These are phyloP conservation scores for Raphanus raphanistrum DNA, from an alignment of 345 rosid species.

Conservation along the genomic window DNA sequence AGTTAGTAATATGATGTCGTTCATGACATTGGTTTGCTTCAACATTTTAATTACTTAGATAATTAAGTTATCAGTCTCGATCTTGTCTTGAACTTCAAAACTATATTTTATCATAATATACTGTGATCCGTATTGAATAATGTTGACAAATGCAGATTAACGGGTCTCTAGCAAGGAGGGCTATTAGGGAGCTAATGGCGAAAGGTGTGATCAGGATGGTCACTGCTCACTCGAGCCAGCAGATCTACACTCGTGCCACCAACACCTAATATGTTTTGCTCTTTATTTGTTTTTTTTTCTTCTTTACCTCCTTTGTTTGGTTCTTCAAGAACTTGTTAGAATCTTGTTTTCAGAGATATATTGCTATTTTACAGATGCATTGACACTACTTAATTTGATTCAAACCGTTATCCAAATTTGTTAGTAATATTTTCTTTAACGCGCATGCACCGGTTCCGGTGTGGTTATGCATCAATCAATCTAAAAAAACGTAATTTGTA, in stretches of 20 bases:
- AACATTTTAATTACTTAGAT: neutral
- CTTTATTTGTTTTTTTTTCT: neutral
- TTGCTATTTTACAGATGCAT: neutral
- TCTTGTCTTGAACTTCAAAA: neutral
- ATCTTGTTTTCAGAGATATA: neutral
- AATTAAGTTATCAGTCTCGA: neutral
- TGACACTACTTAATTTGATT: neutral
- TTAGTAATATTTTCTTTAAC: neutral
- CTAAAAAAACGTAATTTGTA: too few species aligned
- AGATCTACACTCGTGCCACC: constrained; percentile 80
- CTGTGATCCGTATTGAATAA: neutral
- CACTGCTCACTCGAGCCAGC: constrained; percentile 64
- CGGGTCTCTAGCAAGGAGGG: constrained; percentile 66
- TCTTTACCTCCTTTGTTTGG: neutral
- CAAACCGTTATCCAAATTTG: neutral
- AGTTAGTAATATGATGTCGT: neutral
- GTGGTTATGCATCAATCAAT: too few species aligned
- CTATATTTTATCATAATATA: neutral
- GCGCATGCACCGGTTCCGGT: neutral
- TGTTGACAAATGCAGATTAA: constrained; percentile 36
- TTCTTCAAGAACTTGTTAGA: constrained; percentile 10
- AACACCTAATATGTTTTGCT: constrained; percentile 47
- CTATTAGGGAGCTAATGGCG: constrained; percentile 73
- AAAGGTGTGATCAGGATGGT: constrained; percentile 73
- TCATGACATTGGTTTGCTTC: neutral